Conservation (phyloP, 2,329 filamentous ascomycete species). For the Pyrenochaeta sp. region DNA sequence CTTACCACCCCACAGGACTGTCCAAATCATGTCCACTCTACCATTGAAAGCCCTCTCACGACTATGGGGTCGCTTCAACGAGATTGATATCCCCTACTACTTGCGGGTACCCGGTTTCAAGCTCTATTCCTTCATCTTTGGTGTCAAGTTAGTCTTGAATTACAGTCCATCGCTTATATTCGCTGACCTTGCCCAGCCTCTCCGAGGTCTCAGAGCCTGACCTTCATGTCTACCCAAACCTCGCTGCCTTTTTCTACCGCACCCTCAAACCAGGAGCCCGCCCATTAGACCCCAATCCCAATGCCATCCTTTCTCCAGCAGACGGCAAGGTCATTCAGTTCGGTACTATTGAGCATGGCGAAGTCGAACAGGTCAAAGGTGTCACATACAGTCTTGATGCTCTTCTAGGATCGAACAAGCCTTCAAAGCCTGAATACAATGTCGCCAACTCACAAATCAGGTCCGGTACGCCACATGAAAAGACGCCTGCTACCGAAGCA, state of each 20-base stretch:
- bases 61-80: slow-evolving; percentile 91
- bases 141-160: slow-evolving; percentile 68
- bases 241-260: slow-evolving; percentile 97
- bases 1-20: slow-evolving; percentile 64
- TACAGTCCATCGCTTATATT: slow-evolving; percentile 41
- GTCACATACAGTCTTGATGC: slow-evolving; percentile 98
- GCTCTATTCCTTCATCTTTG: slow-evolving; percentile 88
- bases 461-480: slow-evolving; percentile 37
- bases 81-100: slow-evolving; percentile 85
- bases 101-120: slow-evolving; percentile 89
- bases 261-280: slow-evolving; percentile 87
- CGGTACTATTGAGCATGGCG: slow-evolving; percentile 87
- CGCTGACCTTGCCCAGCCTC: slow-evolving; percentile 60
- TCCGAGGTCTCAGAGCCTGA: slow-evolving; percentile 88
- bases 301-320: slow-evolving; percentile 83
- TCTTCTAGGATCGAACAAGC: slow-evolving; percentile 69
- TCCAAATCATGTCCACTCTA: slow-evolving; percentile 91
- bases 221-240: slow-evolving; percentile 87
- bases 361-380: slow-evolving; percentile 98
- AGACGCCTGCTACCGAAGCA: slow-evolving; percentile 53
- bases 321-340: slow-evolving; percentile 93
- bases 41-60: slow-evolving; percentile 90
- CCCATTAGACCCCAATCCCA: slow-evolving; percentile 80
- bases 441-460: slow-evolving; percentile 27
- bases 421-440: slow-evolving; percentile 54